Conservation (phyloP, 78 protist genomes). For the Tieghemostelium lacteum region DNA sequence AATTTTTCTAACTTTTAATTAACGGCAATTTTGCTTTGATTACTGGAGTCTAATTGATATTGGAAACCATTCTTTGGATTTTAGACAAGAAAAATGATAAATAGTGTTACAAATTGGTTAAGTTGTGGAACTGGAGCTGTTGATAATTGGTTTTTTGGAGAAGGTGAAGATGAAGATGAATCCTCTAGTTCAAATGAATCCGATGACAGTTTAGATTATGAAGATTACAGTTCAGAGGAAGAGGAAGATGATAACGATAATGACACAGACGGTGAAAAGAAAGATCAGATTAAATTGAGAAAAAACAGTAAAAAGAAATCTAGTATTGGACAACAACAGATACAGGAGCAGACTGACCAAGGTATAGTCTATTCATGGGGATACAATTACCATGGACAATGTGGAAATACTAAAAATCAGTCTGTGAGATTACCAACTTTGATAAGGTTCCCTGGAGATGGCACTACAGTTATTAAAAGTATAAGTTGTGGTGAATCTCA, state of each 20-base stretch:
- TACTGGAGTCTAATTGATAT: no score
- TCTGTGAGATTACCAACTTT: background rate
- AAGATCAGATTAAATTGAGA: background rate
- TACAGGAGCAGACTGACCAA: background rate
- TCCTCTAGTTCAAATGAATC: conserved; percentile 21
- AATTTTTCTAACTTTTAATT: no score
- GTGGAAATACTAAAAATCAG: background rate
- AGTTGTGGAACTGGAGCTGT: conserved; percentile 35
- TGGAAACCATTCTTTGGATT: no score
- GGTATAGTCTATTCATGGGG: conserved; percentile 60
- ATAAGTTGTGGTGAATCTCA: conserved; percentile 60
- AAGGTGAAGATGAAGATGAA: conserved; percentile 33
- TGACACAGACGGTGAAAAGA: conserved; percentile 1
- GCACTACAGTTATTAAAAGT: background rate
- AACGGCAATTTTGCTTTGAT: no score
- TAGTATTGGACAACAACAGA: background rate
- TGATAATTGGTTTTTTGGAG: conserved; percentile 72
- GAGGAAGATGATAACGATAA: background rate
- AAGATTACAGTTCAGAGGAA: background rate
- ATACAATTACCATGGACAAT: conserved; percentile 54
- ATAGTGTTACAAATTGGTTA: conserved; percentile 68
- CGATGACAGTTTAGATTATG: background rate
- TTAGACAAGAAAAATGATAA: no score
- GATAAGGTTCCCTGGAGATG: background rate
- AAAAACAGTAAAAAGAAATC: background rate